Percentiles rank a stretch among this genome's conserved stretches.
Conservation (phyloP, 1,139 yeast species). For the Kodamaea derodonti region DNA sequence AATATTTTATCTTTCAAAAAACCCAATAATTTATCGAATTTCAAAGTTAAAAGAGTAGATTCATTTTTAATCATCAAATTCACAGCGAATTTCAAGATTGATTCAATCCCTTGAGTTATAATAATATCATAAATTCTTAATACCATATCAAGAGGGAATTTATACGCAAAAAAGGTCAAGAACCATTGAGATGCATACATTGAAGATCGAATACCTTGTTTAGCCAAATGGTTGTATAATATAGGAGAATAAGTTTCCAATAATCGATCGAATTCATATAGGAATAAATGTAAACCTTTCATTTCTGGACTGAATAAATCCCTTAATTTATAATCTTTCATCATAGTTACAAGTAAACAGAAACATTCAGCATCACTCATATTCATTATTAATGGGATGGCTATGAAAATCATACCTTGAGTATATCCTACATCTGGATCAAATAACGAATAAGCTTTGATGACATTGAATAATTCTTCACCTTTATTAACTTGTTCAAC, state of each 20-base stretch:
- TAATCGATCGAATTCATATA: conserved; percentile 86
- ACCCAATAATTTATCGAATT: conserved; percentile 71
- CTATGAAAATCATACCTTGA: conserved; percentile 93
- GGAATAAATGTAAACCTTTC: conserved; percentile 84
- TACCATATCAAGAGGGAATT: conserved; percentile 82
- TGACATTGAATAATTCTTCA: conserved; percentile 65
- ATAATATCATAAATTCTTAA: conserved; percentile 80
- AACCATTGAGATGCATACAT: conserved; percentile 99
- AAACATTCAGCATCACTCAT: conserved; percentile 84
- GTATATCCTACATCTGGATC: conserved; percentile 96
- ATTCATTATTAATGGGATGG: conserved; percentile 79
- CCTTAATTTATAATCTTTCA: conserved; percentile 80
- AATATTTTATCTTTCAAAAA: conserved; percentile 79
- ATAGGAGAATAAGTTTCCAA: conserved; percentile 67
- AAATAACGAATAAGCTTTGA: conserved; percentile 79
- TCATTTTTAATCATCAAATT: conserved; percentile 72
- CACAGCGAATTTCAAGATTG: conserved; percentile 74
- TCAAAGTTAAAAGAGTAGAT: conserved; percentile 50
- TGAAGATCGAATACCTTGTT: conserved; percentile 82
- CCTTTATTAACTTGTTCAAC: conserved; percentile 48
- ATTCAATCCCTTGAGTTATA: conserved; percentile 84
- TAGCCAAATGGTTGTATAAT: conserved; percentile 68
- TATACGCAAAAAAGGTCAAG: conserved; percentile 87
- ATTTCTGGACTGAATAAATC: conserved; percentile 79
- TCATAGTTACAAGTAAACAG: conserved; percentile 71